Conservation (phyloP, 2,329 filamentous ascomycete genomes). For the Chaetomium strumarium region DNA sequence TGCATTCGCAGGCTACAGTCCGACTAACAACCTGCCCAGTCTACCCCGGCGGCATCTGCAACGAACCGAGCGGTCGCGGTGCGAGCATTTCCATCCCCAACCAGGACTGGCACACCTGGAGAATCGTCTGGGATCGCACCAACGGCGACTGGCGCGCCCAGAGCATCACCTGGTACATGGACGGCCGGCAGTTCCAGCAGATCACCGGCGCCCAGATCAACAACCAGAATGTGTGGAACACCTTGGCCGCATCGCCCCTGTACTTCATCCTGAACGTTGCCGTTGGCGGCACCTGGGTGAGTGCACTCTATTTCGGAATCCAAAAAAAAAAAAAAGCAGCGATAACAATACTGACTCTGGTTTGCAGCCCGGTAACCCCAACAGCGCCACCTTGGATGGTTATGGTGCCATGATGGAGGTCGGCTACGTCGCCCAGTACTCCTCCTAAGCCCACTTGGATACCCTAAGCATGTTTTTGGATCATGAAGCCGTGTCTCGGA, state of each 20-base stretch:
- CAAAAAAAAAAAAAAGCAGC: not conserved
- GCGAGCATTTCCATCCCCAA: conserved; percentile 36
- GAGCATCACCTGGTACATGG: conserved; percentile 44
- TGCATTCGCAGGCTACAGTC: not conserved
- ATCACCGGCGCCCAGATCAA: conserved; percentile 38
- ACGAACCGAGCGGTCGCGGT: conserved; percentile 40
- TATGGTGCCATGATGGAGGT: conserved; percentile 30
- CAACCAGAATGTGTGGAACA: conserved; percentile 38
- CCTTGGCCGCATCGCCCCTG: conserved; percentile 26
- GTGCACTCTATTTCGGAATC: conserved; percentile 4
- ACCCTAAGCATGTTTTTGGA: not conserved
- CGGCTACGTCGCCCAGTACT: conserved; percentile 27
- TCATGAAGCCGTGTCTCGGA: not conserved
- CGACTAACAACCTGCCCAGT: conserved; percentile 2
- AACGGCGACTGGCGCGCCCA: conserved; percentile 38
- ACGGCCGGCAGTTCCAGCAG: conserved; percentile 39
- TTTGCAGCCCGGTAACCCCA: conserved; percentile 27
- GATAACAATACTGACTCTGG: too few relatives aligned
- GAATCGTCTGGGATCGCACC: conserved; percentile 42
- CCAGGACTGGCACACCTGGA: conserved; percentile 45
- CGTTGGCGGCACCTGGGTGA: conserved; percentile 30
- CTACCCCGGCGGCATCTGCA: conserved; percentile 40
- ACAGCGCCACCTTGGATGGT: conserved; percentile 25
- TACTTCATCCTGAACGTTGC: conserved; percentile 29
- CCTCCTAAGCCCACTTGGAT: conserved; percentile 3